Percentiles rank a stretch among this genome's conserved stretches.
Evolutionary conservation across 257 asterid genomes (phyloP).

Genomic region (Avicennia marina): DNA sequence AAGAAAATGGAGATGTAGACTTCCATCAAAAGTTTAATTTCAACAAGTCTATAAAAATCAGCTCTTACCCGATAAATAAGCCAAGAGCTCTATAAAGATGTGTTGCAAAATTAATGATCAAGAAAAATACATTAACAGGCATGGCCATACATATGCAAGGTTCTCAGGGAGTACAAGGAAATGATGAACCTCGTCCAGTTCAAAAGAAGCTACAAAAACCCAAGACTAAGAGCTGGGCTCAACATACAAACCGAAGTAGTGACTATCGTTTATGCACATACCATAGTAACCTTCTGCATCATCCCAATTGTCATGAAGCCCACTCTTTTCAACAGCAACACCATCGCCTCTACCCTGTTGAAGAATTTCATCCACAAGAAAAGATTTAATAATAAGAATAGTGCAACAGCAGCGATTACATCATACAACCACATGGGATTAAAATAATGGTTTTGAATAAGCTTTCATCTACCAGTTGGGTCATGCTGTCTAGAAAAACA

Average conservation of each 20-base stretch:
- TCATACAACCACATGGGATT: no score
- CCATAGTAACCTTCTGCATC: conserved; percentile 96
- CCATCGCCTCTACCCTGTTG: conserved; percentile 79
- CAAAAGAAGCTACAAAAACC: not conserved
- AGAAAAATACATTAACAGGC: no score
- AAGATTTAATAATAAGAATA: not conserved
- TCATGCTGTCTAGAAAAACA: no score
- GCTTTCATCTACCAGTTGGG: not conserved
- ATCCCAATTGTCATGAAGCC: conserved; percentile 91
- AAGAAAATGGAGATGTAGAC: no score
- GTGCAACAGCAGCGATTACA: not conserved
- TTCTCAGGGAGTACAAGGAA: no score
- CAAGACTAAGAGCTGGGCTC: conserved; percentile 1
- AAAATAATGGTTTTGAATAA: not conserved
- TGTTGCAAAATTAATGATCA: no score
- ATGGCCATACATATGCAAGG: no score
- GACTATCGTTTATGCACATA: conserved; percentile 28
- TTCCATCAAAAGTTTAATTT: no score
- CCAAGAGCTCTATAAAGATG: no score
- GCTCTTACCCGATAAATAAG: no score
- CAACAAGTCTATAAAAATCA: no score
- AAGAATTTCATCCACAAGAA: conserved; percentile 8
- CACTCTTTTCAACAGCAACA: conserved; percentile 67
- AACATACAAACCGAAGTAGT: not conserved
- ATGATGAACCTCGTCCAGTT: no score